Base-by-base conservation (phyloP, 495 filamentous ascomycete species). In the Letharia columbiana region DNA sequence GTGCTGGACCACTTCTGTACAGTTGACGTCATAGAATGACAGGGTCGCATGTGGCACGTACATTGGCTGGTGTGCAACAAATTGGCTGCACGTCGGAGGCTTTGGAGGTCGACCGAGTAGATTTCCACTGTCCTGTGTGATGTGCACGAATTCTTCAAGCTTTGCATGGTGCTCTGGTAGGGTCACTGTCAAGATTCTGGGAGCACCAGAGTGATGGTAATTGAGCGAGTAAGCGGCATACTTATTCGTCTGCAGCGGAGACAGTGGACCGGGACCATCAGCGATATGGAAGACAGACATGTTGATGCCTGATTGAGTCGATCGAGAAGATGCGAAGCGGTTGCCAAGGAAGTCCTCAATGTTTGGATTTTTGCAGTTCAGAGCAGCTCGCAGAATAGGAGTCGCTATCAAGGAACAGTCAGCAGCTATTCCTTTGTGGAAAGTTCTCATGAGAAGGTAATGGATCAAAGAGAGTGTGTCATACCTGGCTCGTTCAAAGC, bases 191-290 rank as follows among this genome's bases (percentile, higher is more conserved):
- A 41, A 33, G 15, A 20, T 15, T 11, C 39, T 56, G 40, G 50
- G 17, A 23, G n/a, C 54, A 7, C 54, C 63, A 12, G 39, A 42
- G 40, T 59, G 50, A 45, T 64, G 63, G 28, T 33, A 64, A 28
- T 47, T 59, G 40, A 59, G 18, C 7, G 52, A 41, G 50, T 64
- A 64, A 15, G 63, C 54, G 13, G 49, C 39, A n/a, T 64, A 64
- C n/a, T 57, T 44, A 4, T 42, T 42, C 28, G 47, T 40, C 20
- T 56, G 35, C 5, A 57, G 5, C 3, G 81, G 50, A 41, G 39
- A 63, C 0, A 52, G 9, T 20, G 31, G 31, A 35, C 62, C 62
- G 5, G 33, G 15, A 17, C 33, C 35, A 11, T 13, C 3, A 20
- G 35, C 23, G 28, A 52, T 35, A 47, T 52, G 23, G 47, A 63